Base-by-base conservation (phyloP, 192 early-diverging fungal genomes). In the Linnemannia hyalina region DNA sequence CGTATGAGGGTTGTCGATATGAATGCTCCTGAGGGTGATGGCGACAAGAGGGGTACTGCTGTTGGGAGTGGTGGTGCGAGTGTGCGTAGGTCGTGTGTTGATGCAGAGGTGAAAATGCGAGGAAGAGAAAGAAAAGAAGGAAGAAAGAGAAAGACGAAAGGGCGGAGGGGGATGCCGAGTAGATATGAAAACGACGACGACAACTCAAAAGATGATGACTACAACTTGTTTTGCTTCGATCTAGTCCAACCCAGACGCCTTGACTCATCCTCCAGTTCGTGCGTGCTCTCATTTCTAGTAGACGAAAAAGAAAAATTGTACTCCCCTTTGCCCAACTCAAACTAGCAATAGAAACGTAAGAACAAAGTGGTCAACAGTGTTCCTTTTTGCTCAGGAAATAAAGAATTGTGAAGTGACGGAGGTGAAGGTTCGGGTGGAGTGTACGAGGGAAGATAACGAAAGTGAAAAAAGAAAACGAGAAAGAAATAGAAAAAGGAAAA, bases 201-300 rank as follows among this genome's bases (percentile, higher is more conserved):
- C 18, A 52, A 52, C 49, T 52, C 49, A 65, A 65, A 65, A 65
- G 60, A 32, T 32, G 60, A 65, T 65, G 60, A 65, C 60, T 65
- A 63, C 60, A 8, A 65, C 60, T 32, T 13, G 26, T 65, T 32
- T 65, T 65, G 18, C 49, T 22, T 65, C 29, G 60, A 65, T 65
- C 60, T 65, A 15, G 10, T 35, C 60, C 11, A 57, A 57, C 55
- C 55, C 55, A 57, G 23, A 23, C n/a, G 8, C 55, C 55, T 65
- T 65, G 60, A 65, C 26, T 65, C 60, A 65, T 65, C 60, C 29
- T 3, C 26, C 23, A n/a, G 60, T 29, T 65, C 60, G 60, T 65
- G 60, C 60, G 60, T 65, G 60, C 60, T 65, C 60, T 65, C 60
- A 65, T 32, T 65, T 29, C 29, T 6, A 73, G 13, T 11, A 46